A percentile compares a stretch with the other conserved stretches of the same genome.
These are phyloP conservation scores for Lachnellula subtilissima DNA, from an alignment of 2,329 filamentous ascomycete species.

Conservation along the genomic window DNA sequence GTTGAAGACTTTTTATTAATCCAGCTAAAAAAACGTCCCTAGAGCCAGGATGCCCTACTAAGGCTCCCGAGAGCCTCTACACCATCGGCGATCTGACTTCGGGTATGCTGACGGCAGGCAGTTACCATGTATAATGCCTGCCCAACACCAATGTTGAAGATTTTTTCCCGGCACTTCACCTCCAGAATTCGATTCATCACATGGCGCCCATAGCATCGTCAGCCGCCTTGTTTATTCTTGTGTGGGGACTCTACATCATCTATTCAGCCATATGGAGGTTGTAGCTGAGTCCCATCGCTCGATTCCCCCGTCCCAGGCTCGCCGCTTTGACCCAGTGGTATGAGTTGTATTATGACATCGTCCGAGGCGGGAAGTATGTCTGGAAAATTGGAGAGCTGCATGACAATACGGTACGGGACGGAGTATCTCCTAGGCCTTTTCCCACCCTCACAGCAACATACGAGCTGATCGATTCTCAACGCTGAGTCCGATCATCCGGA, in stretches of 20 bases:
- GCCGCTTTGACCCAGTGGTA: constrained; percentile 12
- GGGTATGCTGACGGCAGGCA: no score
- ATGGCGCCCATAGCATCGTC: background rate
- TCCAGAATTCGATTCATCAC: no score
- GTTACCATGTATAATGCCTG: no score
- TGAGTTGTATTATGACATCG: constrained; percentile 37
- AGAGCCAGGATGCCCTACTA: no score
- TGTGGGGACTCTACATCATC: background rate
- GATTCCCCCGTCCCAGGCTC: constrained; percentile 24
- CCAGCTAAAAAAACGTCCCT: no score
- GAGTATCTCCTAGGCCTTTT: constrained; percentile 6
- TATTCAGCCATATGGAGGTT: constrained; percentile 9
- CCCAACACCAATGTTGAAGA: no score
- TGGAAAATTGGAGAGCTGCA: constrained; percentile 40
- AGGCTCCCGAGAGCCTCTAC: no score
- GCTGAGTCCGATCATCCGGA: constrained; percentile 24
- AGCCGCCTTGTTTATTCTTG: no score
- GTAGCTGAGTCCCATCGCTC: constrained; percentile 25
- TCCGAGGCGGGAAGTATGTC: constrained; percentile 37
- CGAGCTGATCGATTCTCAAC: constrained; percentile 27
- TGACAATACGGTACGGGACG: constrained; percentile 34
- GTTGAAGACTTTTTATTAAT: no score
- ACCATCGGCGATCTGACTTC: no score
- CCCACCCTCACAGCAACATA: constrained; percentile 30
- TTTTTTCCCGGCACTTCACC: no score